Evolutionary conservation across 352 stramenopile genomes (phyloP), one percentile per base, ranked within the genome.

Genomic region (Phytophthora colocasiae): DNA sequence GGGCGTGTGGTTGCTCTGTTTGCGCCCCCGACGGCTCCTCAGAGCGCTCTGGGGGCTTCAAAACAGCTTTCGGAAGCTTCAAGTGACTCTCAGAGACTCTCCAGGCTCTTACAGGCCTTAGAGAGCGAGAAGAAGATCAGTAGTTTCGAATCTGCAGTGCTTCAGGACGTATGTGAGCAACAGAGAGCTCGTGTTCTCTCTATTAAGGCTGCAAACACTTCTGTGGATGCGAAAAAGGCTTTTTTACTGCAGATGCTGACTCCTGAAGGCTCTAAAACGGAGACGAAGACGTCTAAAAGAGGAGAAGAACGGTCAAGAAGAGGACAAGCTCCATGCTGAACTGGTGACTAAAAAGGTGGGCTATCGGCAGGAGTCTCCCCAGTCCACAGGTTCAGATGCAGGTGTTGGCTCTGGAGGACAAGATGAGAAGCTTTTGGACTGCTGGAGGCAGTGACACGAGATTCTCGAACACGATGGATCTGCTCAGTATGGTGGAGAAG

Each of bases 341-440:
- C 29, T 87, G 11, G 69, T 92, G 58, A 70, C 69, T 59, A 81
- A 79, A 48, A 89, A 85, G 62, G 66, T 90, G 17, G 68, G 59
- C 71, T 17, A 85, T 92, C 49, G 84, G 76, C 15, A 65, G 66
- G n/a, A 79, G 55, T 45, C 76, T 86, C 6, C 87, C 83, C 41
- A 86, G 78, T 17, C 76, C 78, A 6, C 72, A 87, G 48, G 75
- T 85, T 41, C 84, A 90, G 70, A 73, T 56, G 40, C 73, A 86
- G 40, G 49, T 92, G 15, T 61, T 81, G 55, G 62, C 44, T 27
- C 52, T 83, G 4, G 83, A 79, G 1, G 69, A 66, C 11, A 3
- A 59, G 7, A 81, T 73, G 19, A 66, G 75, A 17, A 39, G 59
- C 2, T 56, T 45, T 7, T 66, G 65, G 29, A 47, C 14, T 4